A percentile compares a stretch with the other conserved stretches of the same genome.
These are phyloP conservation scores for Pythium aristosporum DNA, from an alignment of 352 stramenopile species.

Conservation along the genomic window DNA sequence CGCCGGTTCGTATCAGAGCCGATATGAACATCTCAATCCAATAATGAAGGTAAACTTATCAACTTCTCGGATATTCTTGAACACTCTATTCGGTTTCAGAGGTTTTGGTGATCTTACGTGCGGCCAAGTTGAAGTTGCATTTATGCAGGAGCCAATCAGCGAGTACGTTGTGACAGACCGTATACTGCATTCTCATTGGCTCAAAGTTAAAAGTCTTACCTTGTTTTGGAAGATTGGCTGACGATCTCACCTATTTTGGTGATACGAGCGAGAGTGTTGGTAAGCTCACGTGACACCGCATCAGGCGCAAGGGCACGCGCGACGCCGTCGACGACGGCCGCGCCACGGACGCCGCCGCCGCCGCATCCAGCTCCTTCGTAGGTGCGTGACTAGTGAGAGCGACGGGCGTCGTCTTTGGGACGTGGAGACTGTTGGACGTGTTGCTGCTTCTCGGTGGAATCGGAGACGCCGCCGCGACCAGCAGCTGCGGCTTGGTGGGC, in stretches of 20 bases:
- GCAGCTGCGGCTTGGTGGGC: conserved; percentile 45
- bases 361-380: neutral
- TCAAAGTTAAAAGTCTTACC: conserved; percentile 27
- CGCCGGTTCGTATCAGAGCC: conserved; percentile 8
- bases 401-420: neutral
- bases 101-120: neutral
- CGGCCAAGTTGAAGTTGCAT: conserved; percentile 19
- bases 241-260: conserved; percentile 13
- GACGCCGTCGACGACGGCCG: neutral
- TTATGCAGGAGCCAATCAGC: conserved; percentile 7
- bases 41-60: neutral
- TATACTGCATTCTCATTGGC: conserved; percentile 25
- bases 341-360: neutral
- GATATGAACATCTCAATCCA: neutral
- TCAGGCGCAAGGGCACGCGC: conserved; percentile 15
- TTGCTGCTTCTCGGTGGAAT: neutral
- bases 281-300: conserved; percentile 29
- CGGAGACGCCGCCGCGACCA: conserved; percentile 26
- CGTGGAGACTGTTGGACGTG: neutral
- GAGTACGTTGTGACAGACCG: neutral
- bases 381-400: neutral
- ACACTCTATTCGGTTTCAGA: neutral
- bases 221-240: neutral
- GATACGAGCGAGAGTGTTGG: conserved; percentile 28
- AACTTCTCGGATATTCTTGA: neutral